phyloP scores from a whole-genome alignment of 2,329 filamentous ascomycete species.

The Pseudogymnoascus pannorum region DNA sequence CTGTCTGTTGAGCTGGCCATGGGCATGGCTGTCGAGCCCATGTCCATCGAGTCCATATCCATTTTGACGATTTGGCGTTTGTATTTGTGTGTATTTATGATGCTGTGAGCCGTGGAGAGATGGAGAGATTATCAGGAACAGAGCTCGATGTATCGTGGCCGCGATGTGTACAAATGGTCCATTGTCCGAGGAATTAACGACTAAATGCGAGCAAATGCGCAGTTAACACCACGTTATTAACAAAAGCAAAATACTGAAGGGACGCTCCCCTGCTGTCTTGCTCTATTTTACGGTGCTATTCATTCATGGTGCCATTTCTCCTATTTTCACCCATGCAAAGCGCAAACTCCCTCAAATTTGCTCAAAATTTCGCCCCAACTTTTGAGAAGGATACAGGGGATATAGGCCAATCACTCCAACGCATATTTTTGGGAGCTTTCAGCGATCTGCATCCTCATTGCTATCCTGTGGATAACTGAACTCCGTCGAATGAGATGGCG shows the following conservation, averaged over 20 bases:
- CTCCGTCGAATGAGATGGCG: not conserved
- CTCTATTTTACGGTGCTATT: not conserved
- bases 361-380: not conserved
- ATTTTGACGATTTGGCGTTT: not conserved
- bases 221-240: not conserved
- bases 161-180: not conserved
- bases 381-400: not conserved
- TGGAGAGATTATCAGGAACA: not conserved
- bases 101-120: not conserved
- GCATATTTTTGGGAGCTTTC: not conserved
- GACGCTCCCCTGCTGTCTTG: not conserved
- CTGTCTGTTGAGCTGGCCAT: constrained; percentile 8
- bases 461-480: not conserved
- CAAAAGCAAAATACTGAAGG: not conserved
- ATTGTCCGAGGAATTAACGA: not conserved
- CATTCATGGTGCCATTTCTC: not conserved
- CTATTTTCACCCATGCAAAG: not conserved
- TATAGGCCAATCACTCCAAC: not conserved
- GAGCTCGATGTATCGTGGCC: not conserved
- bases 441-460: not conserved
- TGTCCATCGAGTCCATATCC: not conserved
- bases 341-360: not conserved
- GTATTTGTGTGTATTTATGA: not conserved
- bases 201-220: not conserved
- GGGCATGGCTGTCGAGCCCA: not conserved